Evolutionary conservation across 2,329 filamentous ascomycete genomes (phyloP), one percentile per base, ranked within the genome.

Genomic region (Trichoderma lentiforme): DNA sequence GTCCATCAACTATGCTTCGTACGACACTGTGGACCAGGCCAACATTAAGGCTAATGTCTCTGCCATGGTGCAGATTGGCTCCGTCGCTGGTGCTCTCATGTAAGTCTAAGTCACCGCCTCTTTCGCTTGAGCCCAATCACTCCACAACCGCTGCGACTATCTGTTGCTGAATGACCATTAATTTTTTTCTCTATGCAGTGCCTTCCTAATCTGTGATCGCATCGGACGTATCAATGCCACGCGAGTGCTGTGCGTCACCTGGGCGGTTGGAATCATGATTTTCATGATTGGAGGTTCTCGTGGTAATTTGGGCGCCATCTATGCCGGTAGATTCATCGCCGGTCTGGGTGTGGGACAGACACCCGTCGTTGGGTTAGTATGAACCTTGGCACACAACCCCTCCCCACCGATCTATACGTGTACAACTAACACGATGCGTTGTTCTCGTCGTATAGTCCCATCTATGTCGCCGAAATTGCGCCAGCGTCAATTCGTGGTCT

Each of bases 1-100:
- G 1, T 84, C 84, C 39, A 91, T 93, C 78, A 77, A 88, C 75
- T 88, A 90, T 73, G 81, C 83, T 6, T 82, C 84, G 2, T 89
- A 90, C 76, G 83, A 81, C 60, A 76, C 80, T 0, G 82, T 85
- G 4, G 85, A 88, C 61, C 83, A 87, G 77, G 90, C 91, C 73
- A 90, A 92, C 79, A 90, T 91, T 82, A 90, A 92, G 81, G 90
- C 87, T 75, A 95, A 95, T 80, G 91, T 95, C 70, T 91, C 92
- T 2, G 88, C 91, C 62, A 95, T 95, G 92, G 92, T 95, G 0
- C 92, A 94, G 81, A 89, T 94, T 76, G 92, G 92, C 28, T 92
- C 89, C 28, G 91, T 95, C 34, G 89, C 84, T 4, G 92, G 92
- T 57, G 91, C 92, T 34, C 84, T 93, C 36, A 85, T 86, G 83